Evolutionary conservation across 169 alveolate genomes (phyloP).

Genomic region (Condylostoma magnum): DNA sequence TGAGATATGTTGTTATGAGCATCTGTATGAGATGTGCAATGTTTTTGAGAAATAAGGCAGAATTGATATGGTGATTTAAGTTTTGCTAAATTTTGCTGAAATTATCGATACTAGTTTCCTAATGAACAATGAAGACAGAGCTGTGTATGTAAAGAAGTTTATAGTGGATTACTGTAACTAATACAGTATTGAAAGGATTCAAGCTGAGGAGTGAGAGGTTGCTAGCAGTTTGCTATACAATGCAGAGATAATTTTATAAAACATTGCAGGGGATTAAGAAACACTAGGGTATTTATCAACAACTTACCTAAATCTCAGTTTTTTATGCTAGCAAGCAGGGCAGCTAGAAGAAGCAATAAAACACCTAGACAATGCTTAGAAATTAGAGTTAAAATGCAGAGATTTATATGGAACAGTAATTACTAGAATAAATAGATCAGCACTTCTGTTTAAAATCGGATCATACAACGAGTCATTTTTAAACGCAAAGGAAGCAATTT

Average conservation of each 20-base stretch:
- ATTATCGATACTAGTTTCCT: constrained; percentile 12
- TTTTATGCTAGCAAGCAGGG: not conserved
- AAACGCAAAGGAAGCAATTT: not conserved
- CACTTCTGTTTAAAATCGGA: constrained; percentile 19
- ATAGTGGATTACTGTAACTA: not conserved
- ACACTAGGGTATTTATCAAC: constrained; percentile 16
- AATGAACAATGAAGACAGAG: not conserved
- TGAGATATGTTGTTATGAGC: constrained; percentile 12
- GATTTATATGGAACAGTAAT: not conserved
- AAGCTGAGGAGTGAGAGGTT: not conserved
- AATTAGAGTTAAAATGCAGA: not conserved
- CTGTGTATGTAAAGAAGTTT: not conserved
- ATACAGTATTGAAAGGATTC: not conserved
- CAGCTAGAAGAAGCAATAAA: constrained; percentile 8
- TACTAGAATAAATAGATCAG: constrained; percentile 19
- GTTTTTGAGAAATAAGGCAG: not conserved
- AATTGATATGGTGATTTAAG: not conserved
- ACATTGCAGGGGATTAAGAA: not conserved
- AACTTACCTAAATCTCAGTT: not conserved
- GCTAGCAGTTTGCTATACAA: not conserved
- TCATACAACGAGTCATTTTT: constrained; percentile 4
- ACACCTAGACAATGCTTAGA: not conserved
- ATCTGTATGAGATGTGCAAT: not conserved
- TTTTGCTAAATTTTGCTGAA: not conserved
- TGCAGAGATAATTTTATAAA: not conserved